A percentile compares a stretch with the other conserved stretches of the same genome.
These are phyloP conservation scores for Corymbia citriodora DNA, from an alignment of 441 rosid species.

Conservation along the genomic window DNA sequence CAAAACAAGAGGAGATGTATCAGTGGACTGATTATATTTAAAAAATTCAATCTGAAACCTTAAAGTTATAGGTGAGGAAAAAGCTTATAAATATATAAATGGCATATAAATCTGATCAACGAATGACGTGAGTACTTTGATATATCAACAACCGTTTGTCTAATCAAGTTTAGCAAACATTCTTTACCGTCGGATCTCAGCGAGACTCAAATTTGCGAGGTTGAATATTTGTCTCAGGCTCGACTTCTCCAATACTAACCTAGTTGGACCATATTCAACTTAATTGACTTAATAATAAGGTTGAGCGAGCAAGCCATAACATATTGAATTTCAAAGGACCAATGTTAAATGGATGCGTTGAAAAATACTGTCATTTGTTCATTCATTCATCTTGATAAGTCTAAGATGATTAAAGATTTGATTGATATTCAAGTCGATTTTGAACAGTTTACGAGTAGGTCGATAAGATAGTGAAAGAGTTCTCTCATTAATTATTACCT, in stretches of 20 bases:
- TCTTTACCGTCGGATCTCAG: not conserved
- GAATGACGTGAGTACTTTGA: accelerated
- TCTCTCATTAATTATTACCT: constrained; percentile 15
- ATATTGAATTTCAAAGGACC: not conserved
- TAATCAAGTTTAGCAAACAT: not conserved
- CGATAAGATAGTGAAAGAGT: not conserved
- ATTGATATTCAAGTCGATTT: not conserved
- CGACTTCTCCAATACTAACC: not conserved
- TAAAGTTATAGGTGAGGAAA: not conserved
- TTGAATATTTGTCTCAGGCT: not conserved
- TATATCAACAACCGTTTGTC: not conserved
- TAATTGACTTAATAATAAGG: not conserved
- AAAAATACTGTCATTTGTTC: not conserved
- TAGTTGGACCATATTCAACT: not conserved
- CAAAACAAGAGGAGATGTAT: not conserved
- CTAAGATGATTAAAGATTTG: not conserved
- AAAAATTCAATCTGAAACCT: not conserved
- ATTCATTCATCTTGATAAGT: not conserved
- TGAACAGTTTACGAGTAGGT: not conserved
- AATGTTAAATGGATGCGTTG: accelerated
- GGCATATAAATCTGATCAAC: accelerated
- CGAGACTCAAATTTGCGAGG: not conserved
- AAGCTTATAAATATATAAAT: not conserved
- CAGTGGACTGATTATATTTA: not conserved
- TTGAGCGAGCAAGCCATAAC: accelerated